Base-by-base conservation (phyloP, 2,329 filamentous ascomycete species). In the Arthroderma sp. region DNA sequence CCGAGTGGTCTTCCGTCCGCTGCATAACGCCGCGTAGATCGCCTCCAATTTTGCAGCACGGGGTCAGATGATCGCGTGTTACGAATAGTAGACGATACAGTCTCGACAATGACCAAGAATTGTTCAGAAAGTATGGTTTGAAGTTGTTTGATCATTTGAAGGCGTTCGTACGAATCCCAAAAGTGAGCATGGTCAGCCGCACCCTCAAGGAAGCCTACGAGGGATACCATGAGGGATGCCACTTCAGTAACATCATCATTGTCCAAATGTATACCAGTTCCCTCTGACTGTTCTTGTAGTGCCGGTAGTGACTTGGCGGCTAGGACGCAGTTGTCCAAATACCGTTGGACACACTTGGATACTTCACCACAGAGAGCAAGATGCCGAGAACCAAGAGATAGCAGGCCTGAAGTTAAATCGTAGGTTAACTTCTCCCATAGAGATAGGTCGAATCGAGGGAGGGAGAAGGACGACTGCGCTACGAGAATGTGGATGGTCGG, bases 141-240 rank as follows among this genome's bases (percentile, higher is more conserved):
- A 31, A 94, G 65, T 40, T 78, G 74, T 48, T 83, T 75, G 10
- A 95, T 75, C 39, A 96, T 65, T 3, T 74, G 72, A 29, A 93
- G 65, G 43, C 87, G 78, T 52, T 91, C 83, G 3, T 77, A 74
- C 1, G 81, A 70, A 47, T 70, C 78, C 86, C 88, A 98, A 55
- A 95, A 89, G 49, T 81, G 76, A 6, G 81, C 77, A 58, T 88
- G 78, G 4, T 79, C 77, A 3, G 87, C 80, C 3, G 83, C 81
- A 22, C 87, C 88, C 57, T 89, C 79, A 43, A 98, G 66, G 58
- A 98, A 95, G 0, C 91, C 93, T 27, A 94, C 66, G n/a, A 98
- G 69, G 0, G 89, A 89, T 40, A 94, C 77, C 5, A 83, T 78
- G 51, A 94, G 77, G 11, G 83, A 85, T 43, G 86, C 78, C 43